phyloP scores from a whole-genome alignment of 805 yeast species.

The Zygoascus biomembranicola region DNA sequence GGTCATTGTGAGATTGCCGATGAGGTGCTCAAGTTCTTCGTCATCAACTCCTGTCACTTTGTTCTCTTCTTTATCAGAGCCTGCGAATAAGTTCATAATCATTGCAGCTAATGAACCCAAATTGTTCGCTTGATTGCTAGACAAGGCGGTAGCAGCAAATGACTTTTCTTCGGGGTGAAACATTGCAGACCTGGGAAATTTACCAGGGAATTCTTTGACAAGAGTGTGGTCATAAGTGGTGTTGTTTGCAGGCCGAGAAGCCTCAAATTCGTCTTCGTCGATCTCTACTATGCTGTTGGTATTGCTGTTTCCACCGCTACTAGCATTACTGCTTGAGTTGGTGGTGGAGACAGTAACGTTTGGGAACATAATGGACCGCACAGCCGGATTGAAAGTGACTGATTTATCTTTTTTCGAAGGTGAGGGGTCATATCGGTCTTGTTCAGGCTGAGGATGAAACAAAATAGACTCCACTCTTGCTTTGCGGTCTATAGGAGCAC shows the following conservation, averaged over 20 bases:
- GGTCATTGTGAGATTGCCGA: neutral
- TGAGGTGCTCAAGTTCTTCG: neutral
- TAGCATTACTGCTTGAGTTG: neutral
- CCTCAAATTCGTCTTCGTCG: neutral
- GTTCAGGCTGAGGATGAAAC: neutral
- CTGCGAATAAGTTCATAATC: neutral
- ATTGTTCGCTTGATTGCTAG: neutral
- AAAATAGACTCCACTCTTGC: neutral
- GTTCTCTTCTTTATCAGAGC: neutral
- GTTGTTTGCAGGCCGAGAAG: neutral
- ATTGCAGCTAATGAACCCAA: neutral
- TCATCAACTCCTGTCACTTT: neutral
- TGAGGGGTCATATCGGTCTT: neutral
- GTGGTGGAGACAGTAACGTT: neutral
- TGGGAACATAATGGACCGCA: neutral
- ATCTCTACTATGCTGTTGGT: neutral
- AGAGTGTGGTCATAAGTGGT: neutral
- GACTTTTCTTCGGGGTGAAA: conserved; percentile 1
- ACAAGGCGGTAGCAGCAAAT: neutral
- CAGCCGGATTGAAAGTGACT: neutral
- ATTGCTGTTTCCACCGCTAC: neutral
- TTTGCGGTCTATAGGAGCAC: neutral
- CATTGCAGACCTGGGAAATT: conserved; percentile 14
- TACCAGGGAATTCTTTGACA: conserved; percentile 17
- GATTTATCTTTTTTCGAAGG: neutral